A percentile compares a stretch with the other conserved stretches of the same genome.
These are phyloP conservation scores for Neofusicoccum parvum DNA, from an alignment of 2,329 filamentous ascomycete species.

Conservation along the genomic window DNA sequence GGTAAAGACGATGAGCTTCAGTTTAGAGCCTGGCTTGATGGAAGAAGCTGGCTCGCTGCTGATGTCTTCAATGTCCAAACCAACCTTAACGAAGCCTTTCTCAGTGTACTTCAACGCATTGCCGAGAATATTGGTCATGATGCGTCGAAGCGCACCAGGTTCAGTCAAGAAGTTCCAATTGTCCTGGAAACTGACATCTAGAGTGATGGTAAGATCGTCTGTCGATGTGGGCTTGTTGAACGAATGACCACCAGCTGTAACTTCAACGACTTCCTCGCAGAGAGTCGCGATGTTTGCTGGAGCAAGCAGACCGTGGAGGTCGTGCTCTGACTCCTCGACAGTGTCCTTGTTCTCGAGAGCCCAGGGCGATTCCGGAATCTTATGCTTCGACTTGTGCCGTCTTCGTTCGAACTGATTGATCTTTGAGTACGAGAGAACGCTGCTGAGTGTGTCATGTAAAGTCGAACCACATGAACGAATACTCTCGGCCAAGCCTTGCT, in stretches of 20 bases:
- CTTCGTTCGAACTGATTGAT: conserved; percentile 30
- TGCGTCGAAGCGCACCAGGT: conserved; percentile 31
- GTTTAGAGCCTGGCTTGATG: conserved; percentile 26
- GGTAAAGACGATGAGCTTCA: conserved; percentile 30
- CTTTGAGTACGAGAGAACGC: conserved; percentile 36
- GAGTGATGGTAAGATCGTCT: conserved; percentile 11
- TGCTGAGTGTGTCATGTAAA: conserved; percentile 44
- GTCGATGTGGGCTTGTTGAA: conserved; percentile 11
- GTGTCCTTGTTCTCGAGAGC: conserved; percentile 1
- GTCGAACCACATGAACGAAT: conserved; percentile 45
- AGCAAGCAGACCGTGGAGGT: conserved; percentile 7
- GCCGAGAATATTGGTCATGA: conserved; percentile 44
- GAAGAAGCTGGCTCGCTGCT: neutral
- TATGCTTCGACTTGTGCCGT: conserved; percentile 26
- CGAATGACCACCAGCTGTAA: conserved; percentile 8
- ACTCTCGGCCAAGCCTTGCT: conserved; percentile 23
- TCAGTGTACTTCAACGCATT: conserved; percentile 44
- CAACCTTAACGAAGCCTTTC: conserved; percentile 39
- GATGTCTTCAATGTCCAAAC: conserved; percentile 34
- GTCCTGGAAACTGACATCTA: conserved; percentile 13
- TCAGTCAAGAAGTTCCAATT: conserved; percentile 35
- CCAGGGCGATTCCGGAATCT: conserved; percentile 6
- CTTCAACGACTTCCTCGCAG: conserved; percentile 19
- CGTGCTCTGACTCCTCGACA: conserved; percentile 12
- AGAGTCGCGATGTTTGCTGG: conserved; percentile 10